Conservation (phyloP, 2,329 filamentous ascomycete genomes). For the Botrytis galanthina region DNA sequence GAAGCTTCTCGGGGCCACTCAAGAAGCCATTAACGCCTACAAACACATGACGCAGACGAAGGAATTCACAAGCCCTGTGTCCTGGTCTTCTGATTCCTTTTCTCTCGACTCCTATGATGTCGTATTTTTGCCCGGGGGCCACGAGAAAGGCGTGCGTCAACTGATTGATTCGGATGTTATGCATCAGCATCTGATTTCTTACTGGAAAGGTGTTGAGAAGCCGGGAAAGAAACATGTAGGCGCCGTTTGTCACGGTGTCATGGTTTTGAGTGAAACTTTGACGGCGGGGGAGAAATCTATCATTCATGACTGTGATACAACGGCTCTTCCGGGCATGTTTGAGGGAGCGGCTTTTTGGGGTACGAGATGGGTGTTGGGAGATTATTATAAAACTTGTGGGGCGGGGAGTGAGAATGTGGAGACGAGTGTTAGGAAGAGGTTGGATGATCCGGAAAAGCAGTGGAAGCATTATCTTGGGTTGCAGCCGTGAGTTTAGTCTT, state of each 20-base stretch:
- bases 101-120: slow-evolving; percentile 47
- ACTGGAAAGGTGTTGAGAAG: slow-evolving; percentile 49
- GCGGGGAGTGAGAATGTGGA: slow-evolving; percentile 50
- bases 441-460: slow-evolving; percentile 44
- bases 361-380: slow-evolving; percentile 49
- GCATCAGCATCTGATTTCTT: slow-evolving; percentile 46
- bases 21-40: slow-evolving; percentile 44
- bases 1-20: slow-evolving; percentile 49
- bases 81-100: slow-evolving; percentile 48
- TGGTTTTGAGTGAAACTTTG: slow-evolving; percentile 48
- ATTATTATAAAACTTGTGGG: slow-evolving; percentile 58
- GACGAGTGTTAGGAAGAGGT: slow-evolving; percentile 44
- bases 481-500: slow-evolving; percentile 43
- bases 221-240: slow-evolving; percentile 46
- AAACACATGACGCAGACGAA: slow-evolving; percentile 44
- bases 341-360: slow-evolving; percentile 51
- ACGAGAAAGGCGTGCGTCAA: slow-evolving; percentile 52
- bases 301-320: slow-evolving; percentile 48
- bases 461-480: slow-evolving; percentile 46
- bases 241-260: slow-evolving; percentile 54
- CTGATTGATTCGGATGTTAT: slow-evolving; percentile 49
- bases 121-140: slow-evolving; percentile 52
- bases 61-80: slow-evolving; percentile 45
- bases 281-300: slow-evolving; percentile 41
- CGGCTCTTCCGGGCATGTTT: slow-evolving; percentile 49